Base-by-base conservation (phyloP, 2,329 filamentous ascomycete species). In the Juglanconis juglandina region DNA sequence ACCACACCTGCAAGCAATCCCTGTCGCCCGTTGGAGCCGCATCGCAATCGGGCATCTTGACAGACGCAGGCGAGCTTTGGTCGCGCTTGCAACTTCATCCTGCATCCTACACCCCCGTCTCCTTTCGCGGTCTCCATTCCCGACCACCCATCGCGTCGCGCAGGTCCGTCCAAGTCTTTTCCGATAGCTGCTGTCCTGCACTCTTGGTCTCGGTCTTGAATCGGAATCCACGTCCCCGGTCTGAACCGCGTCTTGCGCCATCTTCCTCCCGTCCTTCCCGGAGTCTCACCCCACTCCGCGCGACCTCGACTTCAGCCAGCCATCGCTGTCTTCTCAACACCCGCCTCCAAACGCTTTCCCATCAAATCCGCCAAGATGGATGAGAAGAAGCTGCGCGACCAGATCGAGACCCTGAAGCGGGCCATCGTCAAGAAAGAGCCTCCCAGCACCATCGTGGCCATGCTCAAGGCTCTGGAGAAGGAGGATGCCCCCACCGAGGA, bases 401-500 rank as follows among this genome's bases (percentile, higher is more conserved):
- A 87, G 75, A 87, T 92, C 70, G 89, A 91, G 77, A 86, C 88
- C 71, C 83, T 98, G 70, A 85, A 84, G 68, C 96, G 96, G 78
- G 91, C 91, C 32, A 81, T 91, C 48, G 79, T 81, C 51, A 86
- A 87, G 59, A 90, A 90, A 70, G 91, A 96, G 69, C 86, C 92
- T 4, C 71, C 90, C 33, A 76, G 87, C 46, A 89, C 85, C 63
- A 83, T 96, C 54, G 79, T 96, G 58, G 81, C 83, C 56, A 81
- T 98, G 63, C 80, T 99, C 56, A 87, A 89, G 68, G 85, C 88
- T 54, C 81, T 98, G 44, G 91, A 94, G 77, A 87, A 88, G 69
- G 90, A 91, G 64, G 87, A 94, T 41, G 84, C 85, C 51, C 90
- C 93, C 9, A 95, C 91, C 3, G 95, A 99, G 76, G 92, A 97